These are phyloP conservation scores for Aspergillus luchuensis DNA, from an alignment of 2,329 filamentous ascomycete genomes.

Conservation along the genomic window DNA sequence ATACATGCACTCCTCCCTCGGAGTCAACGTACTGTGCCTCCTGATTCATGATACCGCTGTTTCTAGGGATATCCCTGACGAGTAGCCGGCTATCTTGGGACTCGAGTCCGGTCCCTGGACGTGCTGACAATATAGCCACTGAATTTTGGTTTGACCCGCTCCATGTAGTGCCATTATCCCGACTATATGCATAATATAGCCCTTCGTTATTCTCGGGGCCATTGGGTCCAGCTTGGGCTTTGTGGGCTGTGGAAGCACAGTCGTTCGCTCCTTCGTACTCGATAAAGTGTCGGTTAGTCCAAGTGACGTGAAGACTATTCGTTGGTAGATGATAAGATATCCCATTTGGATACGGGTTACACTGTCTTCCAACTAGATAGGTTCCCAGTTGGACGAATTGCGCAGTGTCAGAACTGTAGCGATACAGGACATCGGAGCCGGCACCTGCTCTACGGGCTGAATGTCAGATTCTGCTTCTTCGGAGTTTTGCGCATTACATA, in stretches of 20 bases:
- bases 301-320: not conserved
- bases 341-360: constrained; percentile 2
- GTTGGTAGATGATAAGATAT: not conserved
- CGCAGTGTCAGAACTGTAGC: not conserved
- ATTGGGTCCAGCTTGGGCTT: constrained; percentile 4
- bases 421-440: constrained; percentile 2
- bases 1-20: not conserved
- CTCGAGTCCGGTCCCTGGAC: not conserved
- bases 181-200: not conserved
- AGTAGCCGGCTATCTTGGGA: not conserved
- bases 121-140: not conserved
- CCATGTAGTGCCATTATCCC: not conserved
- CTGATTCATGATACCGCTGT: constrained; percentile 7
- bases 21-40: constrained; percentile 3
- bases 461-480: not conserved
- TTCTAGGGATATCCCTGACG: not conserved
- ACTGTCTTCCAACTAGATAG: not conserved
- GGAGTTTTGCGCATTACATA: not conserved
- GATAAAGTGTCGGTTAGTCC: constrained; percentile 7
- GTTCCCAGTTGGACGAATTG: not conserved
- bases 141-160: not conserved
- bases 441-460: not conserved
- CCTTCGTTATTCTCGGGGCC: constrained; percentile 8
- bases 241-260: not conserved
- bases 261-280: not conserved